phyloP scores from a whole-genome alignment of 495 filamentous ascomycete genomes.

The Jackrogersella multiformis region DNA sequence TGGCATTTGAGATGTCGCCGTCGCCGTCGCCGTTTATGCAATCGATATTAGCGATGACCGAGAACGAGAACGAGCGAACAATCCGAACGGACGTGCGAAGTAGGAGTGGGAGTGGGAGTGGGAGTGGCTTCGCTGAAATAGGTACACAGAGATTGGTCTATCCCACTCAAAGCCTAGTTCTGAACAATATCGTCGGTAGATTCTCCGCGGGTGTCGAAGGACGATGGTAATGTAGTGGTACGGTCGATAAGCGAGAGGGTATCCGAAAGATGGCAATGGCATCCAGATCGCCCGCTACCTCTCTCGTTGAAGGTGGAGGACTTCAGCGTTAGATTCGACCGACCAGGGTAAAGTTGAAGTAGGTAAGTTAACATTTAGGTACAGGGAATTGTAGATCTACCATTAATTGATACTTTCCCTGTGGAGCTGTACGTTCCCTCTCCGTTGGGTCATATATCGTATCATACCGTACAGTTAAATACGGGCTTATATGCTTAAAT shows the following conservation, averaged over 20 bases:
- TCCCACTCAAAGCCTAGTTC: background rate
- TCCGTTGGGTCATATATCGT: slow-evolving; percentile 24
- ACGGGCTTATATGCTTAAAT: background rate
- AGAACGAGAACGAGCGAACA: background rate
- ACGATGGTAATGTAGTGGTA: background rate
- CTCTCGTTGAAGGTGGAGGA: slow-evolving; percentile 14
- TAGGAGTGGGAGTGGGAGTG: too few species aligned
- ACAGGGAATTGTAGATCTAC: slow-evolving; percentile 28
- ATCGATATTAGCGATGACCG: slow-evolving; percentile 7
- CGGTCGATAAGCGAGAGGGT: slow-evolving; percentile 5
- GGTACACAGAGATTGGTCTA: background rate
- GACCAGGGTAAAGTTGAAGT: slow-evolving; percentile 34
- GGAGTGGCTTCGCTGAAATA: slow-evolving; percentile 11
- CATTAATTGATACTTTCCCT: too few species aligned
- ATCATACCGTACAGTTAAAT: background rate
- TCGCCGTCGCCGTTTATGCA: background rate
- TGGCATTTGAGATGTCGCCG: background rate
- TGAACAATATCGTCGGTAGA: slow-evolving; percentile 1
- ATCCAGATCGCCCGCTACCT: slow-evolving; percentile 7
- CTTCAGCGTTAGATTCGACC: slow-evolving; percentile 27
- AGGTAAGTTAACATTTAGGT: background rate
- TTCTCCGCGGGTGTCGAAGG: background rate
- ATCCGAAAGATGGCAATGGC: slow-evolving; percentile 9
- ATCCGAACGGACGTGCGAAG: slow-evolving; percentile 9
- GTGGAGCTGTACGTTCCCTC: too few species aligned